phyloP scores from a whole-genome alignment of 192 early-diverging fungal species.

The Backusella morwellensis region DNA sequence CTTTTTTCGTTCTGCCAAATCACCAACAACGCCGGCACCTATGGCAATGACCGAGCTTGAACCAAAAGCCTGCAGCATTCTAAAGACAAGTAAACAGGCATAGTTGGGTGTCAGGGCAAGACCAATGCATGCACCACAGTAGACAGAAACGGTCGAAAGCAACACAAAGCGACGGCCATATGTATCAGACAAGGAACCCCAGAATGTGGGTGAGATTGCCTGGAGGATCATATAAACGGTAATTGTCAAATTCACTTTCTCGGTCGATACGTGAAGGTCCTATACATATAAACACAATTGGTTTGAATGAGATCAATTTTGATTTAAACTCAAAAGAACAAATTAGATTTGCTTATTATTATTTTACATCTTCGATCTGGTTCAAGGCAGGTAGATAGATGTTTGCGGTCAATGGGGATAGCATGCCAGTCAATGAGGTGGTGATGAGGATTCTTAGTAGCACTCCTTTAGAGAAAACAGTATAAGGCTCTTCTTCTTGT shows the following conservation, averaged over 20 bases:
- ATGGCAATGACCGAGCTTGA: constrained; percentile 36
- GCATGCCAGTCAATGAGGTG: constrained; percentile 33
- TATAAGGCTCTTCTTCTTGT: constrained; percentile 10
- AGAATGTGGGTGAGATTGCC: constrained; percentile 34
- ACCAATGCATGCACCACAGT: constrained; percentile 30
- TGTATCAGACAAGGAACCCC: constrained; percentile 35
- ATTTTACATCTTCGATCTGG: constrained; percentile 14
- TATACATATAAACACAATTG: background rate
- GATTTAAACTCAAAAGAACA: background rate
- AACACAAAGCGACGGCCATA: constrained; percentile 37
- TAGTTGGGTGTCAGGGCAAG: constrained; percentile 25
- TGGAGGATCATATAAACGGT: constrained; percentile 27
- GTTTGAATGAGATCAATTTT: background rate
- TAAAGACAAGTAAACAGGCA: constrained; percentile 16
- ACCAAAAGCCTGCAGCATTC: constrained; percentile 37
- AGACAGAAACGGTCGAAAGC: constrained; percentile 26
- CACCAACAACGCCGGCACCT: constrained; percentile 20
- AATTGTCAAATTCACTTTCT: constrained; percentile 15
- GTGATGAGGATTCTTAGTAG: constrained; percentile 36
- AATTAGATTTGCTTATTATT: background rate
- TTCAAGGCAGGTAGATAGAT: constrained; percentile 30
- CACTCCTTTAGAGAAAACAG: constrained; percentile 15
- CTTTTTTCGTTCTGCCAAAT: constrained; percentile 12
- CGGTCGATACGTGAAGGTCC: constrained; percentile 6
- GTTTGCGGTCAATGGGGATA: constrained; percentile 24